A percentile compares a stretch with the other conserved stretches of the same genome.
These are phyloP conservation scores for Coelastrella sp. DNA, from an alignment of 139 green algal genomes.

Conservation along the genomic window DNA sequence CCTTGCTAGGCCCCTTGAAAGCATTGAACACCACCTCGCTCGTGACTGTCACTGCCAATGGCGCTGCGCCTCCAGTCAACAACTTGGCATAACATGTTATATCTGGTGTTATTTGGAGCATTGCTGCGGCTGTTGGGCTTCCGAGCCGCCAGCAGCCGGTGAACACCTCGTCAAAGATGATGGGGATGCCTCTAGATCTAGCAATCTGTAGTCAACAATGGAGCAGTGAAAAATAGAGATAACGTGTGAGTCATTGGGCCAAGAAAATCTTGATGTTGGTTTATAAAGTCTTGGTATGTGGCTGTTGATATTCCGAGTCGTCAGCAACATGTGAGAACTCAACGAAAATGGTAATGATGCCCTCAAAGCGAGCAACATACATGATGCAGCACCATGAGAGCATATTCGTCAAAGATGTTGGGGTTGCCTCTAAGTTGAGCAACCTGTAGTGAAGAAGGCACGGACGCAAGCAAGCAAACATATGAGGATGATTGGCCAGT, in stretches of 20 bases:
- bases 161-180: conserved; percentile 98
- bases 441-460: conserved; percentile 35
- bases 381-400: no score
- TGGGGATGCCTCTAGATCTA: conserved; percentile 77
- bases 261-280: no score
- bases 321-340: conserved; percentile 94
- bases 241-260: no score
- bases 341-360: no score
- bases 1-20: conserved; percentile 83
- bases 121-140: conserved; percentile 60
- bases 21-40: conserved; percentile 85
- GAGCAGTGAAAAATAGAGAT: no score
- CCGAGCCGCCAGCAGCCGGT: conserved; percentile 93
- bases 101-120: conserved; percentile 88
- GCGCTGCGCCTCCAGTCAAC: conserved; percentile 81
- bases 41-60: conserved; percentile 90
- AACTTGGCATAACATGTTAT: conserved; percentile 98
- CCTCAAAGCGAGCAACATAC: no score
- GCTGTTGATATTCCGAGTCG: conserved; percentile 82
- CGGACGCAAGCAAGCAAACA: no score
- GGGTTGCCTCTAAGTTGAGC: conserved; percentile 81
- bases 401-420: conserved; percentile 91
- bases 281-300: background rate
- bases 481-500: no score
- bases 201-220: conserved; percentile 55